Base-by-base conservation (phyloP, 2,329 filamentous ascomycete species). In the Parafenestella ontariensis region DNA sequence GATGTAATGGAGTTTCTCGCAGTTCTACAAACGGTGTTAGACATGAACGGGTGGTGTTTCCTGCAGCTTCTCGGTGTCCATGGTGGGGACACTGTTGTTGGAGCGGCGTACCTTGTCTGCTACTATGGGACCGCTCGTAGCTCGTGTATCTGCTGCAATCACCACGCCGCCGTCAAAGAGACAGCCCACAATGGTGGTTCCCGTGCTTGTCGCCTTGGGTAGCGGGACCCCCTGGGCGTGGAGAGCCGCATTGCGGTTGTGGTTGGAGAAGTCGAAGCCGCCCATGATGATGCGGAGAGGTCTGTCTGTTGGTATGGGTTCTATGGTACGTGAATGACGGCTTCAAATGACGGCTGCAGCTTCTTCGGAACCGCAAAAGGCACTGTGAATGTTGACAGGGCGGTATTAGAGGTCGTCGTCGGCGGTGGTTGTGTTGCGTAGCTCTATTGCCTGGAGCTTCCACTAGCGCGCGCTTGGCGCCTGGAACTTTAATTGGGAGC, bases 1-100 rank as follows among this genome's bases (percentile, higher is more conserved):
- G 78, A 99, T 99, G 84, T 96, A 99, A 83, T 99, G 95, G 63
- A 99, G 88, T 83, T 99, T 99, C 82, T 99, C 94, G 83, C 95
- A 98, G 86, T 99, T 99, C 91, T 87, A 68, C 52, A 18, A 6
- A 21, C 10, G 5, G 10, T 46, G 52, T 69, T 54, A 68, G 61
- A 3, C 5, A 26, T 50, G 17, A 20, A 34, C 31, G 17, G 28
- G n/a, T 2, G 3, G 36, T 39, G 36, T 23, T 20, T 23, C 18
- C 10, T 20, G 36, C 4, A 15, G 20, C 24, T 17, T 41, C n/a
- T 28, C 4, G 33, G 29, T 34, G 34, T 33, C 23, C 23, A 46
- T 26, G 37, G 51, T 39, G 49, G 54, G 40, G 31, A 34, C 13
- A 13, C 5, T 31, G 29, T 3, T 3, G 29, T 31, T 5, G 17